Base-by-base conservation (phyloP, 768 basidiomycete species). In the Boletus rufocinnamomeus region DNA sequence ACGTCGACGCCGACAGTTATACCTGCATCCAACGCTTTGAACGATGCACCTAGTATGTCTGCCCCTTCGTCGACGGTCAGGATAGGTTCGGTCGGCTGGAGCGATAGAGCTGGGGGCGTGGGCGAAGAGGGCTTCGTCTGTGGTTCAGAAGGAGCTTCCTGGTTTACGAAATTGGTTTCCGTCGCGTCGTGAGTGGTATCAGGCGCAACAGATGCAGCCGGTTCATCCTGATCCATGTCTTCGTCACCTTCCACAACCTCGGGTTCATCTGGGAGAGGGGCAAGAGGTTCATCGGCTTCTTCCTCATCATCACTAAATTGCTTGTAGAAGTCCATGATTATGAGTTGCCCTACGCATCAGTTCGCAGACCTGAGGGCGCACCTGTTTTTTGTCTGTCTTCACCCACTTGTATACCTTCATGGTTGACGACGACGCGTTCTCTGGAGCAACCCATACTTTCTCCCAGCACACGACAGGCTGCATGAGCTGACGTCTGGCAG, bases 241-340 rank as follows among this genome's bases (percentile, higher is more conserved):
- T 91, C 89, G 57, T 85, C 82, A n/a, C 78, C 83, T 35, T 92
- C 91, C 1, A 83, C 85, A 9, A 83, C 83, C 69, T 93, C 91
- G 27, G 86, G 83, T 63, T 92, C 91, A 56, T 84, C 82, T 6
- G 89, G 91, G 44, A 93, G 77, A 19, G 91, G 91, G 1, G 85
- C 91, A 27, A 93, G 79, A 16, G 91, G 90, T 65, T 90, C 89
- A 63, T 93, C 89, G 0, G 77, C 83, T 61, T 85, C 88, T 51
- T 83, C 88, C 66, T 93, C 92, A 58, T 93, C 89, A 66, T 93
- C 91, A 66, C 88, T 91, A 66, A 93, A 94, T 80, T 92, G 89
- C 91, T 94, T 69, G 60, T 52, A 60, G 37, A 53, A 45, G 48
- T 47, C 51, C 47, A 51, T 58, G 47, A 32, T 48, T 43, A 56